These are phyloP conservation scores for Mortierella antarctica DNA, from an alignment of 192 early-diverging fungal genomes.

Conservation along the genomic window DNA sequence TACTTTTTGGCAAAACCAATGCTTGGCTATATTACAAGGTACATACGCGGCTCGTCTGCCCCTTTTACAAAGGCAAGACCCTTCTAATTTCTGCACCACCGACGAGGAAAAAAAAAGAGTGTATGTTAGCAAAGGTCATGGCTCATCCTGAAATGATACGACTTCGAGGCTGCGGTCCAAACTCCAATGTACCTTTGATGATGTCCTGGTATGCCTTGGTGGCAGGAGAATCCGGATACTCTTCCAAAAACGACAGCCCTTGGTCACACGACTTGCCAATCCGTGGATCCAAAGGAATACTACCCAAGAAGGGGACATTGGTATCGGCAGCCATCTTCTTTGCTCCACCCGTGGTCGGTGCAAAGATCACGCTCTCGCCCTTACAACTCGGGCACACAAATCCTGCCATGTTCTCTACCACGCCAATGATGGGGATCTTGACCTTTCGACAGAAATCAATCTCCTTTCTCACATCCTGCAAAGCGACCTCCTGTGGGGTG, in stretches of 20 bases:
- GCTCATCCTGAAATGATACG: neutral
- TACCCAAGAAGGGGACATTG: slow-evolving; percentile 71
- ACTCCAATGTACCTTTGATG: slow-evolving; percentile 59
- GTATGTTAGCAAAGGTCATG: neutral
- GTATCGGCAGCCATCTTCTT: slow-evolving; percentile 72
- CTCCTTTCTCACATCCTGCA: slow-evolving; percentile 97
- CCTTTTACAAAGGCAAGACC: slow-evolving; percentile 22
- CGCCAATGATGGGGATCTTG: slow-evolving; percentile 86
- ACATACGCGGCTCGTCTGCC: neutral
- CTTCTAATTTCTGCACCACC: slow-evolving; percentile 31
- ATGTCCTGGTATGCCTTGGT: slow-evolving; percentile 72
- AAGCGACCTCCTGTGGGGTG: slow-evolving; percentile 91
- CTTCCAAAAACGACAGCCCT: slow-evolving; percentile 91
- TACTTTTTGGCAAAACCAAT: neutral
- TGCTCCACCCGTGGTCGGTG: slow-evolving; percentile 82
- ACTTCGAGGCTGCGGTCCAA: too few species aligned
- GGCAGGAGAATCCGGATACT: slow-evolving; percentile 90
- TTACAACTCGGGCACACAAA: slow-evolving; percentile 94
- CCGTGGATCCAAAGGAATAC: slow-evolving; percentile 81
- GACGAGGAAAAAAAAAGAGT: neutral
- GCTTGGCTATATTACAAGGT: slow-evolving; percentile 15
- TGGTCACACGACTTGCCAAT: slow-evolving; percentile 83
- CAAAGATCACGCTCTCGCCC: slow-evolving; percentile 79
- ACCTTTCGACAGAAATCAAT: slow-evolving; percentile 96
- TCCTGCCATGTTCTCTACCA: slow-evolving; percentile 98